Evolutionary conservation across 2,329 filamentous ascomycete species (phyloP).

Genomic region (Alternaria ventricosa): DNA sequence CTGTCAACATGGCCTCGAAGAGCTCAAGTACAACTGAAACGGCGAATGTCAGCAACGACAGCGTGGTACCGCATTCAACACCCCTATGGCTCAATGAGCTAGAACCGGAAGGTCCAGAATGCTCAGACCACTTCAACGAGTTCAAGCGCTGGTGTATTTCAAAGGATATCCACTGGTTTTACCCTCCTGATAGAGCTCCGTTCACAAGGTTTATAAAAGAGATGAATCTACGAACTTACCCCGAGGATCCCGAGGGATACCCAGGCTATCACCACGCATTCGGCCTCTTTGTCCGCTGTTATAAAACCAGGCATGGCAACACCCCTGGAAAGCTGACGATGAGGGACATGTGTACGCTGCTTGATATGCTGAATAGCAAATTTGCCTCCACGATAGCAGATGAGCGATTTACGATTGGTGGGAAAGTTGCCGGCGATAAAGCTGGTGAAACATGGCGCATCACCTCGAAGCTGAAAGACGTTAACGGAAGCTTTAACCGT

Average conservation of each 20-base stretch:
- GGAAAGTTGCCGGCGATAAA: not conserved
- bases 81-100: not conserved
- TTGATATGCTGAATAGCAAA: not conserved
- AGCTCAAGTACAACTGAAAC: not conserved
- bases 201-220: not conserved
- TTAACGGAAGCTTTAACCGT: not conserved
- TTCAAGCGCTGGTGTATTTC: not conserved
- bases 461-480: not conserved
- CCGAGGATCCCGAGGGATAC: not conserved
- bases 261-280: not conserved
- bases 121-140: not conserved
- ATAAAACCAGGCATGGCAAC: not conserved
- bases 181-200: not conserved
- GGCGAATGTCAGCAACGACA: not conserved
- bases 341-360: not conserved
- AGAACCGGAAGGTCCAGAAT: not conserved
- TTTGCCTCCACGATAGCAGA: not conserved
- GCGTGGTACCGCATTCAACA: not conserved
- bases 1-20: not conserved
- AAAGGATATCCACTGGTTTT: not conserved
- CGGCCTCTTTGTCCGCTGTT: not conserved
- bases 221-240: not conserved
- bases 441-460: not conserved
- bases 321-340: not conserved
- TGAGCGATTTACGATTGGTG: not conserved